Percentiles rank a stretch among this genome's conserved stretches.
phyloP scores from a whole-genome alignment of 345 rosid species.

The Brassica rapa region DNA sequence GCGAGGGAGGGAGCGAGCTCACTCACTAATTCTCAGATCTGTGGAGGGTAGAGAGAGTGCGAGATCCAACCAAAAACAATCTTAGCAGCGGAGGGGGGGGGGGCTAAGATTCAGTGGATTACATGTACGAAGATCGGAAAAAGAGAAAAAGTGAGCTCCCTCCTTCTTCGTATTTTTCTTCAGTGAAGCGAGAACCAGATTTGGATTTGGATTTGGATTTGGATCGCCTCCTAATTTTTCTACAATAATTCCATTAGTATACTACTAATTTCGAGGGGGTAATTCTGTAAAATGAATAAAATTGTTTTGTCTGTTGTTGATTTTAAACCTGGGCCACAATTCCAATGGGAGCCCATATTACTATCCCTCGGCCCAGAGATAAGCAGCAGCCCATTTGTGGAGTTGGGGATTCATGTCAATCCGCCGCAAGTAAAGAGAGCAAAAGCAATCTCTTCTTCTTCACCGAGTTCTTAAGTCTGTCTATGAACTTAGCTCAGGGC shows the following conservation, averaged over 20 bases:
- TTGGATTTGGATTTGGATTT: not conserved
- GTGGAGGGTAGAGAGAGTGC: not conserved
- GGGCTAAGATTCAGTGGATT: not conserved
- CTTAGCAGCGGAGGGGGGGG: not conserved
- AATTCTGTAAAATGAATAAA: not conserved
- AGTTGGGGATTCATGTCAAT: not conserved
- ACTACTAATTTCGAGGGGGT: conserved; percentile 7
- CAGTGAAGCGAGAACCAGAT: conserved; percentile 32
- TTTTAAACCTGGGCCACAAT: not conserved
- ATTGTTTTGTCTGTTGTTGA: conserved; percentile 18
- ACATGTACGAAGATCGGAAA: not conserved
- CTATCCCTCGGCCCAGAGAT: not conserved
- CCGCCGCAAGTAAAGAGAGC: conserved; percentile 1
- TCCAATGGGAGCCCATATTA: not conserved
- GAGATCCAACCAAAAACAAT: not conserved
- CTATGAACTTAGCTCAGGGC: too few relatives aligned
- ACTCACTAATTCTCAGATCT: conserved; percentile 45
- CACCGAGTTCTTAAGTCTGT: too few relatives aligned
- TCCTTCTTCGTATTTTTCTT: not conserved
- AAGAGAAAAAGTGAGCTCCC: conserved; percentile 5
- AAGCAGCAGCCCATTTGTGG: conserved; percentile 11
- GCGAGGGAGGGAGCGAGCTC: not conserved
- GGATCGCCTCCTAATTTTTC: conserved; percentile 6
- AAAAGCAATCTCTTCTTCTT: not conserved
- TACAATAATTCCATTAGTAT: not conserved